phyloP scores from a whole-genome alignment of 148 eudicot genomes.

The Salicornia ramosissima region DNA sequence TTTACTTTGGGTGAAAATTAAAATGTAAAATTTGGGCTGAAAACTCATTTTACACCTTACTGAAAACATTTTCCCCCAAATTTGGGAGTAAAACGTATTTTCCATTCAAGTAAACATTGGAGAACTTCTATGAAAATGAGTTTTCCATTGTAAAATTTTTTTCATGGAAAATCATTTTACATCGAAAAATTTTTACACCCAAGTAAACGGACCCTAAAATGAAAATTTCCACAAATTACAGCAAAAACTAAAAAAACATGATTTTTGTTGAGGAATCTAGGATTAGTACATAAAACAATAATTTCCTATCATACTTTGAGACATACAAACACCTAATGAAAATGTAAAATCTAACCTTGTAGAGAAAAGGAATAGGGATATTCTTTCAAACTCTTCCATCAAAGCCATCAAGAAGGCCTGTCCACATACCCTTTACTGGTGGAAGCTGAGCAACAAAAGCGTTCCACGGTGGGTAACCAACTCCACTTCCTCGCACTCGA shows the following conservation, averaged over 20 bases:
- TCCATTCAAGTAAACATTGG: no score
- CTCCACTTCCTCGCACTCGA: slow-evolving; percentile 93
- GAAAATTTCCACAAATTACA: neutral
- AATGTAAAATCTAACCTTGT: slow-evolving; percentile 22
- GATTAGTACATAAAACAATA: neutral
- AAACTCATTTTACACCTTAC: no score
- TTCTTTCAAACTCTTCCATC: slow-evolving; percentile 71
- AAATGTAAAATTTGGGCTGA: no score
- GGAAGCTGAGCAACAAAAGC: slow-evolving; percentile 93
- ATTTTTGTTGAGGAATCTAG: neutral
- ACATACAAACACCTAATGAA: slow-evolving; percentile 10
- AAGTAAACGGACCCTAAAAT: neutral
- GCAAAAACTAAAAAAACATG: neutral
- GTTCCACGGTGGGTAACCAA: slow-evolving; percentile 98
- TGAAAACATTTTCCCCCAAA: no score
- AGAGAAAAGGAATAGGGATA: neutral
- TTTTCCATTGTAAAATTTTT: no score
- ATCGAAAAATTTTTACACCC: no score
- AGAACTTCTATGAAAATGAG: no score
- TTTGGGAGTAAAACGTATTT: no score
- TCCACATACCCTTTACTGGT: slow-evolving; percentile 85
- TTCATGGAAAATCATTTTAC: no score
- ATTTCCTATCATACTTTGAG: neutral
- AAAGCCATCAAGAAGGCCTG: slow-evolving; percentile 89
- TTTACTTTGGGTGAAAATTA: no score